These are phyloP conservation scores for Cladobotryum mycophilum DNA, from an alignment of 2,329 filamentous ascomycete species.

Conservation along the genomic window DNA sequence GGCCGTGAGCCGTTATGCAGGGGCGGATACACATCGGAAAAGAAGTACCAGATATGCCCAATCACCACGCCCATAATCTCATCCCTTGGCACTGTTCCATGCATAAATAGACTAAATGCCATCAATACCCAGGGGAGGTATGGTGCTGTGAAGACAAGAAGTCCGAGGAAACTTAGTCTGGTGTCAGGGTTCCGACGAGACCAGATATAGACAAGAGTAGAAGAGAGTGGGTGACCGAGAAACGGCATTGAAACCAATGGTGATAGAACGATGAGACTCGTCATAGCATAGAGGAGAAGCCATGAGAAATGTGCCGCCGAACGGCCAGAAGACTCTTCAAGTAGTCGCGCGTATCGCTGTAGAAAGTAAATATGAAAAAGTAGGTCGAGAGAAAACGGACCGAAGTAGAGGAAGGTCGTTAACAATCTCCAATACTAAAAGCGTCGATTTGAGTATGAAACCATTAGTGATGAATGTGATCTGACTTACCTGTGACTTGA, in stretches of 20 bases:
- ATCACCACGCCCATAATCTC: slow-evolving; percentile 94
- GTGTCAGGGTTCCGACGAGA: slow-evolving; percentile 90
- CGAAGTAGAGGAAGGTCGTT: slow-evolving; percentile 96
- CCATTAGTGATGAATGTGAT: neutral
- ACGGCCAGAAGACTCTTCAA: slow-evolving; percentile 89
- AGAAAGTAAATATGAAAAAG: slow-evolving; percentile 98
- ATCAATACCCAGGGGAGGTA: slow-evolving; percentile 96
- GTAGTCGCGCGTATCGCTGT: slow-evolving; percentile 87
- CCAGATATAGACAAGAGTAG: slow-evolving; percentile 96
- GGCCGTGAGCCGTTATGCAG: slow-evolving; percentile 79
- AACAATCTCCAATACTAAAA: slow-evolving; percentile 89
- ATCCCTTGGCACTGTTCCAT: slow-evolving; percentile 85
- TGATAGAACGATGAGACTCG: slow-evolving; percentile 72
- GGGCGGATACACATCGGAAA: slow-evolving; percentile 91
- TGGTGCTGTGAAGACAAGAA: slow-evolving; percentile 87
- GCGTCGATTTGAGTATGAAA: neutral
- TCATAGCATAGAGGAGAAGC: slow-evolving; percentile 80
- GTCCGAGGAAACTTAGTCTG: slow-evolving; percentile 77
- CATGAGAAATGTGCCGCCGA: slow-evolving; percentile 93
- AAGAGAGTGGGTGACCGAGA: slow-evolving; percentile 86
- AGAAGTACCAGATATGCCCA: slow-evolving; percentile 97
- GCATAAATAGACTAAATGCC: slow-evolving; percentile 84
- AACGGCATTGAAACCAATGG: slow-evolving; percentile 89
- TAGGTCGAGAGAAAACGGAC: slow-evolving; percentile 86
- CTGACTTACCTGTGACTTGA: slow-evolving; percentile 74